A percentile compares a stretch with the other conserved stretches of the same genome.
Conservation (phyloP, 2,329 filamentous ascomycete species). For the Grosmannia huntii region DNA sequence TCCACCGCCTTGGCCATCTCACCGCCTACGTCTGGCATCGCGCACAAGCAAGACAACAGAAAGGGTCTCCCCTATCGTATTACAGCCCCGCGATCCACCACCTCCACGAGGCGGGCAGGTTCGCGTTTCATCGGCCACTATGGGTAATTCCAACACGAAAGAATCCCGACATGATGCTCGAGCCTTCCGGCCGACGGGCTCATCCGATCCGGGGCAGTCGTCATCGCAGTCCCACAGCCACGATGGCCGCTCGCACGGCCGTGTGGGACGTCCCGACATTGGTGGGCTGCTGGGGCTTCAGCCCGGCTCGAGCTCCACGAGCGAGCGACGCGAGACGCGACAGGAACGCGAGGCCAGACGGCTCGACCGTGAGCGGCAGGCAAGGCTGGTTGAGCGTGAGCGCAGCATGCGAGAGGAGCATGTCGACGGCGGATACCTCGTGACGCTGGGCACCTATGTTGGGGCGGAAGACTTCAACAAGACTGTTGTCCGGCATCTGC, state of each 20-base stretch:
- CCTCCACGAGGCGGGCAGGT: not conserved
- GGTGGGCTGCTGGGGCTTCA: slow-evolving; percentile 31
- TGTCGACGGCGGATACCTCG: slow-evolving; percentile 87
- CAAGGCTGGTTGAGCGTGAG: slow-evolving; percentile 72
- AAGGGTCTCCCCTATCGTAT: not conserved
- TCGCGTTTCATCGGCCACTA: slow-evolving; percentile 8
- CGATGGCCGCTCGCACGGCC: slow-evolving; percentile 16
- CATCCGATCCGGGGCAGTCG: slow-evolving; percentile 11
- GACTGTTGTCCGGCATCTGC: slow-evolving; percentile 71
- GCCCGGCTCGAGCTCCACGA: slow-evolving; percentile 22
- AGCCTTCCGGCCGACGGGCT: slow-evolving; percentile 10
- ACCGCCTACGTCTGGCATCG: not conserved
- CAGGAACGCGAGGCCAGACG: slow-evolving; percentile 82
- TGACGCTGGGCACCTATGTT: slow-evolving; percentile 88
- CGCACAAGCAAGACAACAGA: not conserved
- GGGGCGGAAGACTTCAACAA: slow-evolving; percentile 92
- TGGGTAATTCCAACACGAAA: slow-evolving; percentile 24
- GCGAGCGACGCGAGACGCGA: slow-evolving; percentile 67
- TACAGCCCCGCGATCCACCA: not conserved
- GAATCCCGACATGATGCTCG: slow-evolving; percentile 19
- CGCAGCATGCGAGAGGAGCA: slow-evolving; percentile 83
- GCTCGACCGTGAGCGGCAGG: slow-evolving; percentile 65
- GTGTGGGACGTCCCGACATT: slow-evolving; percentile 31
- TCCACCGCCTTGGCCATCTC: not conserved
- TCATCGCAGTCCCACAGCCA: slow-evolving; percentile 11